Evolutionary conservation across 2,329 filamentous ascomycete genomes (phyloP).

Genomic region (Lasiodiplodia sp.): DNA sequence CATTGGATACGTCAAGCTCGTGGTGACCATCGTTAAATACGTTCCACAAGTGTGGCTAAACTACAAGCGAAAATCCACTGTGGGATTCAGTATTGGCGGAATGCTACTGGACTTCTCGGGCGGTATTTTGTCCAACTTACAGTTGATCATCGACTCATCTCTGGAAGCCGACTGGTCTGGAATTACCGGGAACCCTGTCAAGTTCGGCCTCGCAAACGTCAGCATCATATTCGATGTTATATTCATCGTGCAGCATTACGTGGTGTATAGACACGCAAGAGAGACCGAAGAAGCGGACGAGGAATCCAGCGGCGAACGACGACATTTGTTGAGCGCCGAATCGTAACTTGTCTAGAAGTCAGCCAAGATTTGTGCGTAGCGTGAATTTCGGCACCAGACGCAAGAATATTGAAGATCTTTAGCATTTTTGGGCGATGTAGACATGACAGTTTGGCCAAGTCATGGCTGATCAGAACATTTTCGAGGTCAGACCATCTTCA

Average conservation of each 20-base stretch:
- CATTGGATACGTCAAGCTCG: slow-evolving; percentile 86
- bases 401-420: not conserved
- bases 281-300: slow-evolving; percentile 41
- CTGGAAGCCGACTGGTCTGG: slow-evolving; percentile 88
- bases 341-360: not conserved
- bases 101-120: slow-evolving; percentile 86
- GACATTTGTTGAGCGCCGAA: not conserved
- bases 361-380: not conserved
- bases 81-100: slow-evolving; percentile 85
- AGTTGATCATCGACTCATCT: slow-evolving; percentile 85
- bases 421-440: not conserved
- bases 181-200: slow-evolving; percentile 88
- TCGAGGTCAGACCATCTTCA: not conserved
- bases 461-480: not conserved
- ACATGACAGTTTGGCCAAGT: not conserved
- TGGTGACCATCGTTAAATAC: slow-evolving; percentile 91
- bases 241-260: slow-evolving; percentile 89
- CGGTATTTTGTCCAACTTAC: slow-evolving; percentile 79
- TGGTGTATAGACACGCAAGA: slow-evolving; percentile 66
- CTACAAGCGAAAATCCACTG: slow-evolving; percentile 82
- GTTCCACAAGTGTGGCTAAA: slow-evolving; percentile 76
- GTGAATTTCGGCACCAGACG: not conserved
- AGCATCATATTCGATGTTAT: slow-evolving; percentile 85
- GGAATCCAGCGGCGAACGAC: slow-evolving; percentile 22
- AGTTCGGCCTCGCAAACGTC: slow-evolving; percentile 85